These are phyloP conservation scores for Annulohypoxylon nitens DNA, from an alignment of 495 filamentous ascomycete species.

Conservation along the genomic window DNA sequence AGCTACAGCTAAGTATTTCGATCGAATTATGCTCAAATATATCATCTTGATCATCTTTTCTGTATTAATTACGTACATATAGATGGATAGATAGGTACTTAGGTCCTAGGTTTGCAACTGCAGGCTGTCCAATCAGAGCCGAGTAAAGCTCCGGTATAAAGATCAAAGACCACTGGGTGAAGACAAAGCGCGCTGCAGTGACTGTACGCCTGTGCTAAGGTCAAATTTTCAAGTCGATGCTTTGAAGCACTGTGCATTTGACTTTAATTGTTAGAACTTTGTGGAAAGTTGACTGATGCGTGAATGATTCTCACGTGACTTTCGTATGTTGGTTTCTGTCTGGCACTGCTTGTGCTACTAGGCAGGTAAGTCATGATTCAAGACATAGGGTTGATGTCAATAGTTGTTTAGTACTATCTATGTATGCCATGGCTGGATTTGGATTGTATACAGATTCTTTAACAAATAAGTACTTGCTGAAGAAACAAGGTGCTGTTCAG, in stretches of 20 bases:
- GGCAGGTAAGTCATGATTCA: background rate
- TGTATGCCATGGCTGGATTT: background rate
- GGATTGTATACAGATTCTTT: background rate
- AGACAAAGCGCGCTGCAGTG: too few species aligned
- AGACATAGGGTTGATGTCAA: too few species aligned
- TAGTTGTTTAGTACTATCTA: too few species aligned
- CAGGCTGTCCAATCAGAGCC: background rate
- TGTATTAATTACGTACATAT: too few species aligned
- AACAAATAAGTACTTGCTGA: background rate
- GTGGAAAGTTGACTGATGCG: background rate
- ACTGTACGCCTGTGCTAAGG: too few species aligned
- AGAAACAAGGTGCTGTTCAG: background rate
- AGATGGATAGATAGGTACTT: too few species aligned
- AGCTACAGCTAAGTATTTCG: too few species aligned
- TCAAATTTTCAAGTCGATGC: too few species aligned
- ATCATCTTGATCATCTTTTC: background rate
- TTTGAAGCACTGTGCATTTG: background rate
- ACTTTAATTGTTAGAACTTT: background rate
- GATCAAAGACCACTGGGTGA: background rate
- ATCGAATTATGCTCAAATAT: background rate
- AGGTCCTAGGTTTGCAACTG: background rate
- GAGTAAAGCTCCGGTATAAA: background rate
- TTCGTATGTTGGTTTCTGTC: background rate
- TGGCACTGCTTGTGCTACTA: background rate
- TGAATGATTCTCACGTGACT: constrained; percentile 13